Evolutionary conservation across 345 rosid genomes (phyloP), one percentile per base, ranked within the genome.

Genomic region (Excoecaria cochinchinensis): DNA sequence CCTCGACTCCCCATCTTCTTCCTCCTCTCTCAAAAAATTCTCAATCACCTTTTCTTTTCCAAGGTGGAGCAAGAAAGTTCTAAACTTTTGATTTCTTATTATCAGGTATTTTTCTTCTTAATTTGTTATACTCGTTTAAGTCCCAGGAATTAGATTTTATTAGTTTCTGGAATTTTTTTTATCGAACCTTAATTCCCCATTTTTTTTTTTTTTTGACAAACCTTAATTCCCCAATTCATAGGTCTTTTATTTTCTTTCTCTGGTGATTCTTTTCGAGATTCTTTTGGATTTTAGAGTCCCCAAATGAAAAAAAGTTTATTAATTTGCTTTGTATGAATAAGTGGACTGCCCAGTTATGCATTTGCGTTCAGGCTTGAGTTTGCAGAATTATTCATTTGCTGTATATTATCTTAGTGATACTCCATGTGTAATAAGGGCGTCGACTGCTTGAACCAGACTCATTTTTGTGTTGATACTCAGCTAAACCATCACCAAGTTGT

Each of bases 361-460:
- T 79, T 84, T 50, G 83, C 66, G 80, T 70, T 76, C 77, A 76
- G 82, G 81, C n/a, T 70, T 62, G n/a, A 63, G 68, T 47, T 72
- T 58, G 63, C 58, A 39, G 46, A 60, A 62, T 39, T 75, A 62
- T 39, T 75, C 36, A 55, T 71, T 60, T 76, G 70, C 64, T 62
- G 61, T 50, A 56, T 40, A 57, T 80, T 68, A 67, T 74, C 46
- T 65, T 82, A 86, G 79, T 78, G 57, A 42, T 66, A 67, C 75
- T 78, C 77, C 89, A 86, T 86, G 87, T 88, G 92, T 84, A 87
- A 87, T 81, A 83, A 86, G 80, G 72, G 67, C 66, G 50, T 80
- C 53, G 75, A 78, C 44, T 64, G 77, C 77, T 71, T 82, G 82
- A 77, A 77, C 53, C 58, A 80, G 64, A 63, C 40, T 63, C 50